Conservation (phyloP, 768 basidiomycete genomes). For the Russula lepida region DNA sequence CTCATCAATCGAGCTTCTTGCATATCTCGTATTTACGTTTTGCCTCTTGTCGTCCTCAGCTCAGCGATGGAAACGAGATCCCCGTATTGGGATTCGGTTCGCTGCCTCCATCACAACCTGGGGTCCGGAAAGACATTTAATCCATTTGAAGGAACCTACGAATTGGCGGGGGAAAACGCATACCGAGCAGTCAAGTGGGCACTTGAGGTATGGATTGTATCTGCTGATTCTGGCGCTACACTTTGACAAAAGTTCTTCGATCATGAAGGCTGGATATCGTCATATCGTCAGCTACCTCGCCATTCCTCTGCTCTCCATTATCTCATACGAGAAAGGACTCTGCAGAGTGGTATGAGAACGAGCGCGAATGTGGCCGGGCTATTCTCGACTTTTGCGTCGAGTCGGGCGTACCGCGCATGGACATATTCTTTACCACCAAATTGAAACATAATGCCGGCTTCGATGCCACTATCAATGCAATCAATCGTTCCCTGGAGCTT, state of each 20-base stretch:
- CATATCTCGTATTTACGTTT: neutral
- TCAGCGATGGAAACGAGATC: conserved; percentile 46
- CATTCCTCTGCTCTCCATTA: neutral
- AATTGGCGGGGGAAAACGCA: conserved; percentile 46
- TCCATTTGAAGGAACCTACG: conserved; percentile 42
- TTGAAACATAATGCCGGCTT: conserved; percentile 51
- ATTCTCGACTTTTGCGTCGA: conserved; percentile 31
- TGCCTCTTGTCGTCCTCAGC: conserved; percentile 24
- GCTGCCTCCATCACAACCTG: neutral
- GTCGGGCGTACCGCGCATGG: conserved; percentile 42
- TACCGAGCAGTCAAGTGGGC: conserved; percentile 52
- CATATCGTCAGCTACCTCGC: conserved; percentile 28
- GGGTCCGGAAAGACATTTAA: neutral
- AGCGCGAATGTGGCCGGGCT: conserved; percentile 52
- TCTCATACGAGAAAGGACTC: conserved; percentile 32
- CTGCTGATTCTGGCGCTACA: neutral
- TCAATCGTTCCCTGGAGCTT: conserved; percentile 43
- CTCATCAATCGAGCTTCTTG: neutral
- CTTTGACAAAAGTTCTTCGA: neutral
- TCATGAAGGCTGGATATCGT: conserved; percentile 48
- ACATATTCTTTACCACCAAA: conserved; percentile 66
- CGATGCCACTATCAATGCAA: conserved; percentile 35
- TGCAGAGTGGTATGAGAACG: conserved; percentile 55
- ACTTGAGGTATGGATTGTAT: conserved; percentile 39
- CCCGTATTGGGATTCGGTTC: conserved; percentile 52